Evolutionary conservation across 495 filamentous ascomycete species (phyloP), one percentile per base, ranked within the genome.

Genomic region (Symbiotaphrina buchneri): DNA sequence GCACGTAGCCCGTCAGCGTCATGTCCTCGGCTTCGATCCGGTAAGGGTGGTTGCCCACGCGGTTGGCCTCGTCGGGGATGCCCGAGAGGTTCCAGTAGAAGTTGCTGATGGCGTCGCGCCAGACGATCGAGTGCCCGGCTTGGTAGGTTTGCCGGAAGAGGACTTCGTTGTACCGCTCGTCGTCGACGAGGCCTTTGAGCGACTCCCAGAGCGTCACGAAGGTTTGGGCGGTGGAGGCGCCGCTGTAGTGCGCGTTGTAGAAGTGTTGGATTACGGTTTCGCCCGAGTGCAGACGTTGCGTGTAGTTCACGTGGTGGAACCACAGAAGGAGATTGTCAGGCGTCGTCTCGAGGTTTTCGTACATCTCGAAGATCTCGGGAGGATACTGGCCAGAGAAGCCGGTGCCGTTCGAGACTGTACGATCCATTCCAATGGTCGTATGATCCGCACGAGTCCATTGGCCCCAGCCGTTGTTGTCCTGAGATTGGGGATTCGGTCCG

Each of bases 231-330:
- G 56, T 61, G 14, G 52, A 59, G 13, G 63, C 60, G 10, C 74
- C 72, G 10, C 38, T 48, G 47, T 80, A 76, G 46, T 80, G 62
- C 18, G 68, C 65, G 39, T 80, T 65, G 42, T 78, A 80, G 42
- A 80, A 75, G 44, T 80, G 68, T 46, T 80, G 72, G 30, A 80
- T 77, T 1, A 80, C 70, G 0, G 70, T 72, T 46, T 73, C 65
- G 5, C 70, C 68, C 4, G 56, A 68, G 25, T 73, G 52, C 10
- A 80, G 61, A 11, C 43, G 47, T 24, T 74, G 62, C 0, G 68
- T 78, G 39, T 74, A 80, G 13, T 57, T 55, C 0, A 80, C 71
- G 43, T 80, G 74, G 42, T 80, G 74, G 51, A 80, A 80, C 74
- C 72, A 80, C 4, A 80, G 50, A 0, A 78, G 43, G 4, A 80